Evolutionary conservation across 2,329 filamentous ascomycete genomes (phyloP), one percentile per base, ranked within the genome.

Genomic region (Penicillium frequentans): DNA sequence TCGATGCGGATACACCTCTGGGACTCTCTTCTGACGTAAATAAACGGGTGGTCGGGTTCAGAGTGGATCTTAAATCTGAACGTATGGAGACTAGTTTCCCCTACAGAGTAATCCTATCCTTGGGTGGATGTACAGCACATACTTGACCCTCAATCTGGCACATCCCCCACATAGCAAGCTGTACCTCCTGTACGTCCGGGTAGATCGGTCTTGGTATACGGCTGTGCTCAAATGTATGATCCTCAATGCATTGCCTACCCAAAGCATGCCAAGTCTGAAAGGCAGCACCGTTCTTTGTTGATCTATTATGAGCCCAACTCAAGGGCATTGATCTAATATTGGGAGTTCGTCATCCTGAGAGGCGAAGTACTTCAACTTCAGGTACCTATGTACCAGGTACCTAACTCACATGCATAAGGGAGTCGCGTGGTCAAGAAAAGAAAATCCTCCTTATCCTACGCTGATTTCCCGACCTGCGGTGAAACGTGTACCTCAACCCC

Each of bases 141-240:
- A 46, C 43, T 47, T 31, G 27, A 29, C 27, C 45, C 46, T 57
- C 52, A 19, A 44, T 52, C 48, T 51, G 27, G 49, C 44, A 46
- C 23, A 53, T 47, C 51, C 56, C 57, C 49, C 50, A 55, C 55
- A 56, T 31, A 44, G 43, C 39, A 45, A 42, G 45, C 42, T 27
- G 45, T 48, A 39, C 49, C 48, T 50, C 47, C 48, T 50, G 24
- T 49, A 44, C 37, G 19, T 29, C 27, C 52, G 26, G 56, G 55
- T 43, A 54, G 60, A 62, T 62, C 60, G 24, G 54, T 56, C 59
- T 57, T 59, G 55, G 57, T 62, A 57, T 54, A 59, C 54, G 33
- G 42, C 26, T 26, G 35, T 35, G 33, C 35, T 16, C 24, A 51
- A 42, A 6, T 44, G 23, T n/a, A 57, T 57, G 60, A 60, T 60